These are phyloP conservation scores for Carex arenaria DNA, from an alignment of 202 grass and related monocot species.

Conservation along the genomic window DNA sequence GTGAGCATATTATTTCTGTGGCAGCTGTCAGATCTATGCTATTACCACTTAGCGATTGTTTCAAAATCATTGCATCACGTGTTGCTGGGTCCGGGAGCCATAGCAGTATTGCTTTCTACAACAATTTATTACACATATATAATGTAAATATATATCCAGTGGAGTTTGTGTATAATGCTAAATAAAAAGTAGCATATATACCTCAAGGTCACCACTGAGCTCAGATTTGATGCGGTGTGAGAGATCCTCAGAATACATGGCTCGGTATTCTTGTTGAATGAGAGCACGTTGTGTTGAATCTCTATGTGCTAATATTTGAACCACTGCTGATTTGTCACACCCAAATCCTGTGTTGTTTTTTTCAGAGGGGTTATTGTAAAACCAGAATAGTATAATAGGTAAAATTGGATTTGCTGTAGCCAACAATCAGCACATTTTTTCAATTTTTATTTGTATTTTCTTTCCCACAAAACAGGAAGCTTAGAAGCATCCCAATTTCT, in stretches of 20 bases:
- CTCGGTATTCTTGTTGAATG: slow-evolving; percentile 94
- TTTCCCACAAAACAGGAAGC: neutral
- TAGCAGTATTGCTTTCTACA: slow-evolving; percentile 74
- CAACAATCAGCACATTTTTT: neutral
- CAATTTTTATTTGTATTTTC: neutral
- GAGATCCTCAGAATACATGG: slow-evolving; percentile 93
- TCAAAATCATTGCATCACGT: slow-evolving; percentile 81
- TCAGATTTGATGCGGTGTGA: slow-evolving; percentile 60
- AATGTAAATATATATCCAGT: neutral
- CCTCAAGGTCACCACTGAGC: slow-evolving; percentile 78
- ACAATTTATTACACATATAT: neutral
- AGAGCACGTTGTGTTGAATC: slow-evolving; percentile 63
- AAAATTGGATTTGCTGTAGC: neutral
- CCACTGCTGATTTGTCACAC: slow-evolving; percentile 63
- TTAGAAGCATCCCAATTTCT: neutral
- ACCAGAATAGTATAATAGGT: neutral
- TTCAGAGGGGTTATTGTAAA: slow-evolving; percentile 16
- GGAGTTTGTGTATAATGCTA: neutral
- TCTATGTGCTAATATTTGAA: slow-evolving; percentile 86
- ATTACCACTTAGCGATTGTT: slow-evolving; percentile 57
- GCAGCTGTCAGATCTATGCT: slow-evolving; percentile 56
- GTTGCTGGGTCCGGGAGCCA: slow-evolving; percentile 98
- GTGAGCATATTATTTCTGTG: slow-evolving; percentile 97
- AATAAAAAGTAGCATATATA: slow-evolving; percentile 22
- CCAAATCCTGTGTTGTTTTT: slow-evolving; percentile 57